Base-by-base conservation (phyloP, 495 filamentous ascomycete species). In the Saxophila tyrrhenica region DNA sequence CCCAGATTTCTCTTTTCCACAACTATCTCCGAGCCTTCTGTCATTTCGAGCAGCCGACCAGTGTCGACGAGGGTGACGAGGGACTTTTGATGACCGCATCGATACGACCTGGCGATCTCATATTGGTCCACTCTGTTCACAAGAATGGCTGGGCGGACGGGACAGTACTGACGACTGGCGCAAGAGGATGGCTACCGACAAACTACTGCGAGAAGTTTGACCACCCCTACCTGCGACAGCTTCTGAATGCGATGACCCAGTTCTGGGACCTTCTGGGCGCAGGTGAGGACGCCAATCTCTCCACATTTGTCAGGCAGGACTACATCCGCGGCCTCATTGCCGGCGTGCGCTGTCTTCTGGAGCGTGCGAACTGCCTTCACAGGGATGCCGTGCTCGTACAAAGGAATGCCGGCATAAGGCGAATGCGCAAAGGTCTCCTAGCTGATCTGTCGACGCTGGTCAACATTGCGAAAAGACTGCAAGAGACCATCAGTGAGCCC, bases 71-170 rank as follows among this genome's bases (percentile, higher is more conserved):
- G 19, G 91, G 87, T 9, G 85, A 69, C 11, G 86, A 70, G 15
- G 60, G 64, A 24, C 64, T 63, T 2, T 64, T 68, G 9, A 65
- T 97, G 54, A 96, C 91, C 19, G 69, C 95, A 9, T 87, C 89
- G 5, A 75, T 99, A 25, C 86, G 88, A 60, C 79, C 85, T 60
- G 94, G 92, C 50, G 94, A 97, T 61, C 79, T 99, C 21, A 86
- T 99, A 49, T 69, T 99, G 52, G 83, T 99, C 32, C 94, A 99
- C 69, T 95, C 92, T 15, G 85, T 99, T 60, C 94, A 99, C 71
- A 89, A 87, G 48, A 99, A 95, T 73, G 94, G 94, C 62, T 99
- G 94, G 94, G 94, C 92, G 39, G 94, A 99, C 69, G 94, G 94
- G 39, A 99, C 94, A n/a, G 74, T 95, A 43, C 70, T 99, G 50